Conservation (phyloP, 805 yeast genomes). For the Myxozyma nipponensis region DNA sequence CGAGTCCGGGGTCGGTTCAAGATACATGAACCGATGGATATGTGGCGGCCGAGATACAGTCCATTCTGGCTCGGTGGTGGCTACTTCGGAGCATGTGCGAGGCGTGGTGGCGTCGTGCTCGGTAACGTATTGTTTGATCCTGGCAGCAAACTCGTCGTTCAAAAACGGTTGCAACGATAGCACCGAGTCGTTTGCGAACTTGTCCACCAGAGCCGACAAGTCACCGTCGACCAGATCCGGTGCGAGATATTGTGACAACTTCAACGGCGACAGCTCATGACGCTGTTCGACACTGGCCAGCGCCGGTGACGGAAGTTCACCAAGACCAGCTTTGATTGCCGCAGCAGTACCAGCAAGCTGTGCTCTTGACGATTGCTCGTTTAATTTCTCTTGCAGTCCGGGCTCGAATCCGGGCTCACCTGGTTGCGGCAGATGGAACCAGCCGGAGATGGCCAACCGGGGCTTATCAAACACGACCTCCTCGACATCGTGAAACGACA, state of each 20-base stretch:
- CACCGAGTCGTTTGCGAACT: constrained; percentile 65
- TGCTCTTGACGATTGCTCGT: constrained; percentile 17
- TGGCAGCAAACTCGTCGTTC: constrained; percentile 49
- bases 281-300: constrained; percentile 38
- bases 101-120: constrained; percentile 46
- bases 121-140: constrained; percentile 46
- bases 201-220: constrained; percentile 43
- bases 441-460: constrained; percentile 90
- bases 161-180: constrained; percentile 64
- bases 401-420: constrained; percentile 83
- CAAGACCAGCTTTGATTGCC: constrained; percentile 51
- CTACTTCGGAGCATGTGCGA: constrained; percentile 32
- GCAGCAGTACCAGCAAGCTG: constrained; percentile 64
- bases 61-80: constrained; percentile 68
- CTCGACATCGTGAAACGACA: constrained; percentile 96
- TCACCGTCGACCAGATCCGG: constrained; percentile 45
- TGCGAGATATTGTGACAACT: constrained; percentile 54
- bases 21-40: constrained; percentile 78
- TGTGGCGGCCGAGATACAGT: constrained; percentile 90
- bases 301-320: constrained; percentile 43
- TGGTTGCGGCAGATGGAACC: constrained; percentile 96
- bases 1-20: constrained; percentile 53
- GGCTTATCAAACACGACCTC: constrained; percentile 91
- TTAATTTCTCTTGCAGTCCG: constrained; percentile 65
- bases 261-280: constrained; percentile 32